Base-by-base conservation (phyloP, 139 green algal genomes). In the Chlorella sp. region DNA sequence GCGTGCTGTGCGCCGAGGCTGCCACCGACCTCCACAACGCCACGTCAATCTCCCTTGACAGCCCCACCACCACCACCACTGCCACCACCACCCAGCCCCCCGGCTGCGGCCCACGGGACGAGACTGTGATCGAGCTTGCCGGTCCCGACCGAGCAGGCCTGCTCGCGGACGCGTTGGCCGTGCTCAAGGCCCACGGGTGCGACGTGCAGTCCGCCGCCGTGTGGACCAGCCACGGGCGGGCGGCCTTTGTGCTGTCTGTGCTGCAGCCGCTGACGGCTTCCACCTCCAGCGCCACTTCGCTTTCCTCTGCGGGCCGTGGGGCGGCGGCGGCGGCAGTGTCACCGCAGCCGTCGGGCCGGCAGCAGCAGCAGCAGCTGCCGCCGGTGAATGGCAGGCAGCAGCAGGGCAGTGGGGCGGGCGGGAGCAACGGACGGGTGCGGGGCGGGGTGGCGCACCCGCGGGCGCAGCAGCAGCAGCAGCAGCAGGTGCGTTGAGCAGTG, bases 181-280 rank as follows among this genome's bases (percentile, higher is more conserved):
- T 67, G 27, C 61, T 67, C n/a, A 34, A 35, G 14, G 61, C 29
- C 55, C 20, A 63, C 55, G 90, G 87, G 30, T 97, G 91, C 70
- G 88, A 96, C 67, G 88, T 98, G 22, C 74, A 82, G n/a, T 91
- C 82, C 3, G 88, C 91, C 10, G 89, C 92, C 64, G 87, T 95
- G 67, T 71, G 65, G 65, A 71, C 65, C 26, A 31, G 33, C 35
- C 35, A 71, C 35, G 30, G 33, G 24, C 65, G 65, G 2, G 65
- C 61, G 3, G 65, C 65, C 22, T 71, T 50, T 29, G 65, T 71
- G 35, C n/a, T 71, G 2, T 71, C 65, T 33, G 65, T 71, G 22
- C 22, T 35, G 35, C 35, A 71, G 24, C 42, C 42, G 10, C 42
- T 55, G 10, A 55, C 42, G 42, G 42, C 10, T 55, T 55, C n/a